A percentile compares a stretch with the other conserved stretches of the same genome.
These are phyloP conservation scores for Vicia faba DNA, from an alignment of 306 rosid genomes.

Conservation along the genomic window DNA sequence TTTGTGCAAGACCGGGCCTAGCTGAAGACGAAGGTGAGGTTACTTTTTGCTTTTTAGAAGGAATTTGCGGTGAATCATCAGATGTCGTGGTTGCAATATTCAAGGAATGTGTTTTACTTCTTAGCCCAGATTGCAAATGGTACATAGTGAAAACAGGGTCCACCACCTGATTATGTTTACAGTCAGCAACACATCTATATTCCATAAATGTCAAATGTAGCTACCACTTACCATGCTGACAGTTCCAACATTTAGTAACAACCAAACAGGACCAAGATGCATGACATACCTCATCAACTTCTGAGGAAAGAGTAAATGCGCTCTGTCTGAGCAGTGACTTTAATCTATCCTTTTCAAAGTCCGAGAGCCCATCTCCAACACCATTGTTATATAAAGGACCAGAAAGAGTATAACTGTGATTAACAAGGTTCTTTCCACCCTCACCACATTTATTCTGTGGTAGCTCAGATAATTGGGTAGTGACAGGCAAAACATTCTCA, in stretches of 20 bases:
- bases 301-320: constrained; percentile 65
- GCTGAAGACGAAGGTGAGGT: constrained; percentile 43
- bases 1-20: too few species aligned
- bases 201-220: constrained; percentile 14
- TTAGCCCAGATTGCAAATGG: constrained; percentile 48
- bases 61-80: constrained; percentile 41
- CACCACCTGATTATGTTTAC: constrained; percentile 60
- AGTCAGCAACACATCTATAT: constrained; percentile 39
- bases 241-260: constrained; percentile 21
- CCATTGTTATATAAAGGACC: constrained; percentile 48
- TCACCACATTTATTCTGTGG: constrained; percentile 36
- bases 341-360: constrained; percentile 61
- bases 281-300: constrained; percentile 77
- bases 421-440: constrained; percentile 35
- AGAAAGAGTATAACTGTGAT: constrained; percentile 27
- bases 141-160: constrained; percentile 56
- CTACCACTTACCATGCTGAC: background rate
- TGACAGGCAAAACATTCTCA: constrained; percentile 48
- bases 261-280: constrained; percentile 32
- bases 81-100: constrained; percentile 29
- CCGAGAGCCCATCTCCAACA: constrained; percentile 55
- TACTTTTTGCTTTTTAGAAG: constrained; percentile 51
- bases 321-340: constrained; percentile 69
- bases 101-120: constrained; percentile 40
- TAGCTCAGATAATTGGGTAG: constrained; percentile 34